Conservation (phyloP, 1,284 basidiomycete genomes). For the Cryptococcus sp. region DNA sequence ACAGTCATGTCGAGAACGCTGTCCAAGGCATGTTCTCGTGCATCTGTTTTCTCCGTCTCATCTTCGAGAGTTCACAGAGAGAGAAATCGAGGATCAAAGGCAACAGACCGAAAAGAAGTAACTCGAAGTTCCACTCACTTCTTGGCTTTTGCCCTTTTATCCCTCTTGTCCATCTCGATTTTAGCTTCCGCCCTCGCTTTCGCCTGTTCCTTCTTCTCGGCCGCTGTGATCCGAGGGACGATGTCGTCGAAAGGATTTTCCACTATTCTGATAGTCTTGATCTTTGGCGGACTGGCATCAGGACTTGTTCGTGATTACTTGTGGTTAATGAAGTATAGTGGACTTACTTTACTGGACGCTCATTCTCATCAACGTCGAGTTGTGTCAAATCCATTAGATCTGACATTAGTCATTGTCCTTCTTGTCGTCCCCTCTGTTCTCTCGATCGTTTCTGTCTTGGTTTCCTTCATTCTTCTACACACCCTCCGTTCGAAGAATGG, state of each 20-base stretch:
- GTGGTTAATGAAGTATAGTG: background rate
- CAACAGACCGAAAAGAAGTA: too few species aligned
- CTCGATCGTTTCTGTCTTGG: too few species aligned
- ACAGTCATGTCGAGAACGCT: constrained; percentile 1
- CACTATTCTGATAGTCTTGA: constrained; percentile 73
- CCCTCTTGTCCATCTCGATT: constrained; percentile 67
- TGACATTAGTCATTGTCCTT: constrained; percentile 32
- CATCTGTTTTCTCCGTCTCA: background rate
- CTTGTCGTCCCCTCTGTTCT: constrained; percentile 31
- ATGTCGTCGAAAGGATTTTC: constrained; percentile 95
- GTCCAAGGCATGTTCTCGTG: background rate
- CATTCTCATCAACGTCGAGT: constrained; percentile 76
- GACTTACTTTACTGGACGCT: constrained; percentile 77
- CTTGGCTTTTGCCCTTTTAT: constrained; percentile 67
- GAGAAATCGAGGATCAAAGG: too few species aligned
- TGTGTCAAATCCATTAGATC: constrained; percentile 88
- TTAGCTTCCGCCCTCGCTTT: constrained; percentile 70
- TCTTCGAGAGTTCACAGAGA: too few species aligned
- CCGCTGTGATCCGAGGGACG: constrained; percentile 90
- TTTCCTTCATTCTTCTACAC: background rate
- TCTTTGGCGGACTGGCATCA: constrained; percentile 71
- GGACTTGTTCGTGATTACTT: constrained; percentile 5
- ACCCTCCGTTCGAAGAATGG: background rate
- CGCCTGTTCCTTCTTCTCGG: constrained; percentile 77
- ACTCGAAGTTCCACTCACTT: constrained; percentile 60